Evolutionary conservation across 1,284 basidiomycete genomes (phyloP), one percentile per base, ranked within the genome.

Genomic region (Boletus semigastroideus): DNA sequence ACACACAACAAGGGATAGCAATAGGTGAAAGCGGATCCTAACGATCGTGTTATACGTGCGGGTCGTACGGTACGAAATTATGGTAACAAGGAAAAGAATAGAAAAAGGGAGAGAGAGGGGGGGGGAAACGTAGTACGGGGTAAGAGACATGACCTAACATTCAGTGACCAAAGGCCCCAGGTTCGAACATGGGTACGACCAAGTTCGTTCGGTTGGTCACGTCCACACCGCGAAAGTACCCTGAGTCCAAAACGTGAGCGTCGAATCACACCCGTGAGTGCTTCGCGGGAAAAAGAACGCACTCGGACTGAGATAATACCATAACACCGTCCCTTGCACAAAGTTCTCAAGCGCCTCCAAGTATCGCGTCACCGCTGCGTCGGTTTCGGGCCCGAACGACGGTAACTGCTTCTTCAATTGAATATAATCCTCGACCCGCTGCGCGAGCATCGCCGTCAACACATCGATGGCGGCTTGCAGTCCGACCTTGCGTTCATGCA

Each of bases 261-360:
- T 47, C 51, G 36, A 52, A 42, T 37, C 41, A 45, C 25, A 34
- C 30, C 52, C 50, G 42, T 51, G 49, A 46, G 33, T 4, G 28
- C 27, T 28, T 25, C 25, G 25, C 25, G 25, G 25, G 7, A 25
- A 25, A 14, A 44, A 37, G 2, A 42, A 58, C 60, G 59, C 56
- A 74, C 72, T 63, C 30, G 73, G 71, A 53, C 72, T 73, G 9
- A 70, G 62, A 43, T 76, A 78, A 50, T 75, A 77, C 78, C 78
- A 79, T 36, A 76, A 58, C 8, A 78, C 69, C 5, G 74, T 76
- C 16, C 78, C 77, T 53, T 78, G 78, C 2, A 74, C 72, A 59
- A 76, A 78, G 52, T 77, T 68, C 57, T 79, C 78, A 12, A 78
- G 59, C 2, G 72, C 74, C 34, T 60, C 59, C 50, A 73, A 55